phyloP scores from a whole-genome alignment of 352 stramenopile species.

The Pythium coloratum region DNA sequence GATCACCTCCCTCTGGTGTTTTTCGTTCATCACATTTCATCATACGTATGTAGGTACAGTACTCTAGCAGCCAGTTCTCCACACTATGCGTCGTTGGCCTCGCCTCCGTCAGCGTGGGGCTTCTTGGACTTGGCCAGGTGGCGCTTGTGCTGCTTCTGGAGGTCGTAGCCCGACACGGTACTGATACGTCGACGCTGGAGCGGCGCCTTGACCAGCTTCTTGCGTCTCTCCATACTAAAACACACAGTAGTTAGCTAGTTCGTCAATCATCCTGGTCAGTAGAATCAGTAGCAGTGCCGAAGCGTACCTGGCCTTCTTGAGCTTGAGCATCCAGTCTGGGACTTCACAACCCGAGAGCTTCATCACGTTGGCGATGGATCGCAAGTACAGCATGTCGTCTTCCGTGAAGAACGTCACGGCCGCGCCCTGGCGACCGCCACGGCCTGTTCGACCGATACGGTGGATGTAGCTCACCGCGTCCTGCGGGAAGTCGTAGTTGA shows the following conservation, averaged over 20 bases:
- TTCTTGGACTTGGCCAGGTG: conserved; percentile 32
- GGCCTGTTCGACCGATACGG: conserved; percentile 95
- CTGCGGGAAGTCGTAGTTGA: conserved; percentile 99
- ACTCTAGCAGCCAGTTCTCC: neutral
- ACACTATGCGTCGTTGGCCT: conserved; percentile 1
- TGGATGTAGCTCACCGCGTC: conserved; percentile 96
- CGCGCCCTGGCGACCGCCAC: conserved; percentile 90
- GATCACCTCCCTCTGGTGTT: neutral
- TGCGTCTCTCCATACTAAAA: conserved; percentile 63
- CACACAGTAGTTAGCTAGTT: too few relatives aligned
- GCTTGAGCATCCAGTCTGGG: conserved; percentile 97
- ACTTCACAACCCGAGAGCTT: conserved; percentile 97
- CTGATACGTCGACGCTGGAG: conserved; percentile 74
- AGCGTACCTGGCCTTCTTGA: conserved; percentile 90
- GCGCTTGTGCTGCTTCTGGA: conserved; percentile 83
- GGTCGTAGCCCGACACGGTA: conserved; percentile 84
- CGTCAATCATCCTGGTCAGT: neutral
- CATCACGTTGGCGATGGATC: conserved; percentile 98
- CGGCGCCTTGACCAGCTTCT: conserved; percentile 81
- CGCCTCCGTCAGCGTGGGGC: neutral
- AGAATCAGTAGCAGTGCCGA: too few relatives aligned
- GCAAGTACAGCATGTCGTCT: conserved; percentile 93
- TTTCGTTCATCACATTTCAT: neutral
- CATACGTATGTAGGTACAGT: neutral
- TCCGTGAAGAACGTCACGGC: conserved; percentile 99